Percentiles rank a stretch among this genome's conserved stretches.
These are phyloP conservation scores for Tylopilus sp. DNA, from an alignment of 768 basidiomycete species.

Conservation along the genomic window DNA sequence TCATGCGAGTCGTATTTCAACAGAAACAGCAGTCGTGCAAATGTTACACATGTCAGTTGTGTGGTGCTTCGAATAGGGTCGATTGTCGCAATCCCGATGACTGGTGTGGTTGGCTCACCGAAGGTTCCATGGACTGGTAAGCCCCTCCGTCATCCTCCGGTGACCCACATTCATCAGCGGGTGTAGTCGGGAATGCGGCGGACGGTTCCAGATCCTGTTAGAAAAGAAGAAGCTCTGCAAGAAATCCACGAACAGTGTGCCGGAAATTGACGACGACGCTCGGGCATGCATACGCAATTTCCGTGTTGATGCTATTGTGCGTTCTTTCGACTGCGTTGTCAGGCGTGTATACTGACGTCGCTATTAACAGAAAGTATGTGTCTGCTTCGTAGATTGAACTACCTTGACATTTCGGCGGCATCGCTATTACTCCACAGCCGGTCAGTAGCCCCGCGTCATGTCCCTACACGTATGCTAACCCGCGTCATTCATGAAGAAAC, in stretches of 20 bases:
- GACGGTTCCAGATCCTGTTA: constrained; percentile 23
- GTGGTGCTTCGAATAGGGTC: constrained; percentile 18
- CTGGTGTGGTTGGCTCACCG: constrained; percentile 20
- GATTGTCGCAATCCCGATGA: constrained; percentile 7
- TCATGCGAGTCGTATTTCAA: constrained; percentile 24
- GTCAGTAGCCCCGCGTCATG: not conserved
- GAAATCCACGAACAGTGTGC: not conserved
- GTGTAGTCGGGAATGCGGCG: constrained; percentile 17
- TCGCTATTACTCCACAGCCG: constrained; percentile 1
- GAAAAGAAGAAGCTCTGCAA: constrained; percentile 18
- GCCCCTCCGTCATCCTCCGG: not conserved
- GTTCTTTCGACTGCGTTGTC: not conserved
- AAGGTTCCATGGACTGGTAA: constrained; percentile 24
- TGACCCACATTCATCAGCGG: not conserved
- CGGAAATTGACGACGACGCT: constrained; percentile 14
- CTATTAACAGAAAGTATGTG: constrained; percentile 18
- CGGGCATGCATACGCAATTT: constrained; percentile 27
- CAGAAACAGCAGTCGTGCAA: constrained; percentile 13
- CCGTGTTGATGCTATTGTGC: constrained; percentile 19
- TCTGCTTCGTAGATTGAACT: not conserved
- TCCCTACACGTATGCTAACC: not conserved
- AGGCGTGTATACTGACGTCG: not conserved
- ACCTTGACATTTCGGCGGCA: not conserved
- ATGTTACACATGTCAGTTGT: constrained; percentile 16
- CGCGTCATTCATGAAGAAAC: constrained; percentile 35